Evolutionary conservation across 306 rosid genomes (phyloP).

Genomic region (Elaeagnus macrophylla): DNA sequence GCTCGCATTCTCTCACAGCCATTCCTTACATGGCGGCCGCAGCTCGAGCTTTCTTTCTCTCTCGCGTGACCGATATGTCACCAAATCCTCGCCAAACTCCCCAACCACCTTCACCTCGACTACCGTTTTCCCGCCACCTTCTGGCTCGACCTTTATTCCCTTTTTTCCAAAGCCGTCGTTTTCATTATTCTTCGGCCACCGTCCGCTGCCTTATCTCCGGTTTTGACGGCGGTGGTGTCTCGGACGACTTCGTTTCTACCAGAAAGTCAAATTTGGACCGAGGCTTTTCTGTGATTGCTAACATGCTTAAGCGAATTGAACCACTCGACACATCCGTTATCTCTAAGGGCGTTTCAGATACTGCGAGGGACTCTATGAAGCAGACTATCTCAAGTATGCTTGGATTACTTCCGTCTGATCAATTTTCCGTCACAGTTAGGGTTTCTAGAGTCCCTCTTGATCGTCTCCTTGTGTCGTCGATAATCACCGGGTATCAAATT

Average conservation of each 20-base stretch:
- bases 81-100: constrained; percentile 35
- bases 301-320: constrained; percentile 71
- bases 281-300: constrained; percentile 77
- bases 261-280: constrained; percentile 56
- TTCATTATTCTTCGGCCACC: constrained; percentile 5
- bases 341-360: constrained; percentile 71
- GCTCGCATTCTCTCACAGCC: constrained; percentile 9
- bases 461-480: constrained; percentile 72
- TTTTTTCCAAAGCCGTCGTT: constrained; percentile 22
- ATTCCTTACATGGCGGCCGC: constrained; percentile 50
- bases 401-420: constrained; percentile 84
- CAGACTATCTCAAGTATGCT: constrained; percentile 94
- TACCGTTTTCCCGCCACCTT: constrained; percentile 9
- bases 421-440: constrained; percentile 61
- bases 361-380: constrained; percentile 84
- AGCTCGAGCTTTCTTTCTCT: constrained; percentile 47
- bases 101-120: constrained; percentile 27
- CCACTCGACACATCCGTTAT: constrained; percentile 77
- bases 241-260: constrained; percentile 82
- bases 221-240: constrained; percentile 61
- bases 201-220: constrained; percentile 53
- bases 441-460: constrained; percentile 58
- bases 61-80: constrained; percentile 46
- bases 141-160: constrained; percentile 13
- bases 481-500: constrained; percentile 72